These are phyloP conservation scores for Solanum chaucha DNA, from an alignment of 257 asterid species.

Conservation along the genomic window DNA sequence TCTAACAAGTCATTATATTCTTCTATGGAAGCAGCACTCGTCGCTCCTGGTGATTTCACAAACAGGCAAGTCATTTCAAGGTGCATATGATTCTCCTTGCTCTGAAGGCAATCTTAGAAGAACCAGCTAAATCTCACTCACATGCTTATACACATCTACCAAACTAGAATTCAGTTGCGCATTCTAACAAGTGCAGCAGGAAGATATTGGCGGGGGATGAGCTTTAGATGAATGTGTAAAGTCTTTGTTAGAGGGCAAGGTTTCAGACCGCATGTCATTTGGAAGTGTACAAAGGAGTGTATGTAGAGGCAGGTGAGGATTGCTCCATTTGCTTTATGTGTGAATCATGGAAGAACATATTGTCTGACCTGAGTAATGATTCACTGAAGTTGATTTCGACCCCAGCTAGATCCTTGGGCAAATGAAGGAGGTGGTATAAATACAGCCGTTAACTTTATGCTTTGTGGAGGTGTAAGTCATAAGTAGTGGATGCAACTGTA, in stretches of 20 bases:
- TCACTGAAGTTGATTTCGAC: background rate
- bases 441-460: background rate
- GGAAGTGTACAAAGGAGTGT: background rate
- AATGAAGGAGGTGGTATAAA: background rate
- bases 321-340: background rate
- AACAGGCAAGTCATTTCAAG: conserved; percentile 17
- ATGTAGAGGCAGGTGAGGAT: background rate
- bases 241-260: background rate
- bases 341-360: background rate
- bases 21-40: conserved; percentile 38
- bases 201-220: background rate
- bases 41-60: conserved; percentile 58
- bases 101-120: background rate
- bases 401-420: background rate
- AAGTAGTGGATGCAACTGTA: background rate
- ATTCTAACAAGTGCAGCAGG: background rate
- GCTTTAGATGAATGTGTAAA: background rate
- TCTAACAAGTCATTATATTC: background rate
- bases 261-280: background rate
- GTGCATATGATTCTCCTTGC: conserved; percentile 11
- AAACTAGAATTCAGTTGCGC: background rate
- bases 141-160: background rate
- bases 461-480: background rate
- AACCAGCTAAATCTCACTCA: background rate
- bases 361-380: background rate